These are phyloP conservation scores for Neohortaea acidophila DNA, from an alignment of 495 filamentous ascomycete species.

Conservation along the genomic window DNA sequence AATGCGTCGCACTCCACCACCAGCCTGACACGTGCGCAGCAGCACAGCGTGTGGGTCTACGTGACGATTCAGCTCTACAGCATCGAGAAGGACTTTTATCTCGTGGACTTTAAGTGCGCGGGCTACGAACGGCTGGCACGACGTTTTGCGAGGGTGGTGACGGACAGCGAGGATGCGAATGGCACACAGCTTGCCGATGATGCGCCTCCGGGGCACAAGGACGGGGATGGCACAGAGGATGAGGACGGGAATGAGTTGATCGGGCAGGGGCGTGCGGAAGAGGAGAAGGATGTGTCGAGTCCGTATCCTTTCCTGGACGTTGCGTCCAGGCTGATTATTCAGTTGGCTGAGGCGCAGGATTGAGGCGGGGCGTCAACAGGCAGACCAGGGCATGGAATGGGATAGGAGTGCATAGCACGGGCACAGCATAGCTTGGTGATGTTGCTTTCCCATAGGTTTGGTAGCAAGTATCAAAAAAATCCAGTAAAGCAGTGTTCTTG, in stretches of 20 bases:
- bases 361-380: no score
- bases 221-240: slow-evolving; percentile 21
- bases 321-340: slow-evolving; percentile 57
- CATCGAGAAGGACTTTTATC: slow-evolving; percentile 81
- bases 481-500: no score
- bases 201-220: slow-evolving; percentile 9
- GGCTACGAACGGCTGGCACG: slow-evolving; percentile 73
- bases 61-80: slow-evolving; percentile 95
- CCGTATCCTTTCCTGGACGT: slow-evolving; percentile 69
- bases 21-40: background rate
- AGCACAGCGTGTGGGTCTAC: slow-evolving; percentile 59
- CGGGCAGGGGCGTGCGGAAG: slow-evolving; percentile 22
- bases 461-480: no score
- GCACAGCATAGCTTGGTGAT: no score
- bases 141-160: slow-evolving; percentile 22
- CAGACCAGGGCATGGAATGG: no score
- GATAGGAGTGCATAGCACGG: no score
- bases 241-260: slow-evolving; percentile 26
- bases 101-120: slow-evolving; percentile 98
- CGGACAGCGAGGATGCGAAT: slow-evolving; percentile 3
- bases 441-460: no score
- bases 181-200: background rate
- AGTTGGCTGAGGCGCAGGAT: slow-evolving; percentile 48
- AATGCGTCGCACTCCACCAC: background rate
- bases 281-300: slow-evolving; percentile 60